Base-by-base conservation (phyloP, 2,329 filamentous ascomycete genomes). In the Plectosphaerella plurivora region DNA sequence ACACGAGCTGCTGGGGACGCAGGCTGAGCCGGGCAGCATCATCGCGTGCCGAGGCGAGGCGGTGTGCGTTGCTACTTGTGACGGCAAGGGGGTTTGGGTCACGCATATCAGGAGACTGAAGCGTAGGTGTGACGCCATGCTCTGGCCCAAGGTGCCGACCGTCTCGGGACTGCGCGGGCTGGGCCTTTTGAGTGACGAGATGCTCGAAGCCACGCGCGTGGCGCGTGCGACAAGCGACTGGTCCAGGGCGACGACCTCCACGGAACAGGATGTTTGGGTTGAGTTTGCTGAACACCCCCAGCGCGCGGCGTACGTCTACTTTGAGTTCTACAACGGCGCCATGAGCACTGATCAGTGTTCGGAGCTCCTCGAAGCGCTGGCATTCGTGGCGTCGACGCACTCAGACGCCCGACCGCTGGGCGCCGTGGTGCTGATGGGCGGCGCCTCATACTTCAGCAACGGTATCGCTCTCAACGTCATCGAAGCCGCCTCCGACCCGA, bases 401-500 rank as follows among this genome's bases (percentile, higher is more conserved):
- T n/a, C 37, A 12, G 41, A 45, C n/a, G 57, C 63, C 15, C 55
- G 53, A 12, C 64, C 65, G 0, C 60, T 74, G n/a, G 58, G 62
- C 5, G 70, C 69, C 1, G 64, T 72, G 1, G 65, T 72, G 2
- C 61, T 73, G 18, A 68, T 74, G 61, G 71, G 70, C 45, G 71
- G 71, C 33, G 58, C 57, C 36, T 60, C 65, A 5, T 74, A 73
- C 55, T 74, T 74, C 57, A 71, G 67, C 61, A 73, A 73, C 52
- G 71, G 71, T 25, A 71, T 74, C 47, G 69, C 71, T 7, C 64
- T 74, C 18, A 74, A 74, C 51, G 69, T 73, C 45, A 73, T 73
- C 56, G 71, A 74, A 59, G 65, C 68, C 16, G 65, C 65, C 2
- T 51, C 59, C 6, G 66, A 72, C 51, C 64, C 71, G 4, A 60